Percentiles rank a stretch among this genome's conserved stretches.
These are phyloP conservation scores for Euphorbia tirucalli DNA, from an alignment of 345 rosid species.

Conservation along the genomic window DNA sequence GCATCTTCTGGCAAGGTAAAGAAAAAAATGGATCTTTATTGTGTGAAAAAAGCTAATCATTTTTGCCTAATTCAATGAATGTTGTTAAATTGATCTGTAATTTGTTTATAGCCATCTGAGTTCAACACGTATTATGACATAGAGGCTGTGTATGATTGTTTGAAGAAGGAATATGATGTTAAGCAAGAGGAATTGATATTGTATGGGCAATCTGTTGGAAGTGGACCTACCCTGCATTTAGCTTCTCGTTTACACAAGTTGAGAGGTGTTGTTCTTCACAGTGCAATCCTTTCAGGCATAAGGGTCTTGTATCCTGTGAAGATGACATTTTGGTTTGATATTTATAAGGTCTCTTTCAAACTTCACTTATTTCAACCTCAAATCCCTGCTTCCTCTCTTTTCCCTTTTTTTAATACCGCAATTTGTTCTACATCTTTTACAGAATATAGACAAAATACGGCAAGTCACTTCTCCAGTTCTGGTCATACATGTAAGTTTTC, in stretches of 20 bases:
- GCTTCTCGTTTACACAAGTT: constrained; percentile 63
- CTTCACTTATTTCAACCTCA: background rate
- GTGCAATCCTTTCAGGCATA: constrained; percentile 95
- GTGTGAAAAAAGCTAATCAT: background rate
- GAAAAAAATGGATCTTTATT: background rate
- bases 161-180: constrained; percentile 64
- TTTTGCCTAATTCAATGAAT: background rate
- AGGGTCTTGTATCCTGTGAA: constrained; percentile 91
- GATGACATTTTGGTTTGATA: constrained; percentile 94
- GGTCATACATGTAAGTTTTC: constrained; percentile 83
- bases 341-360: constrained; percentile 53
- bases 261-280: constrained; percentile 91
- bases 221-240: constrained; percentile 90
- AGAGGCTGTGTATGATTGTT: constrained; percentile 81
- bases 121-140: constrained; percentile 91
- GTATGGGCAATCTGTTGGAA: constrained; percentile 97
- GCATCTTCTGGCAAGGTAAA: constrained; percentile 95
- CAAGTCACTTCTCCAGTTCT: constrained; percentile 83
- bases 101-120: constrained; percentile 66
- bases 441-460: constrained; percentile 97
- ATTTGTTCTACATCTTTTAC: constrained; percentile 28
- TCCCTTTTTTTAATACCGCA: constrained; percentile 2
- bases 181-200: constrained; percentile 80
- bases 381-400: background rate
- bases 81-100: background rate